Evolutionary conservation across 345 rosid species (phyloP).

Genomic region (Dipteronia dyeriana): DNA sequence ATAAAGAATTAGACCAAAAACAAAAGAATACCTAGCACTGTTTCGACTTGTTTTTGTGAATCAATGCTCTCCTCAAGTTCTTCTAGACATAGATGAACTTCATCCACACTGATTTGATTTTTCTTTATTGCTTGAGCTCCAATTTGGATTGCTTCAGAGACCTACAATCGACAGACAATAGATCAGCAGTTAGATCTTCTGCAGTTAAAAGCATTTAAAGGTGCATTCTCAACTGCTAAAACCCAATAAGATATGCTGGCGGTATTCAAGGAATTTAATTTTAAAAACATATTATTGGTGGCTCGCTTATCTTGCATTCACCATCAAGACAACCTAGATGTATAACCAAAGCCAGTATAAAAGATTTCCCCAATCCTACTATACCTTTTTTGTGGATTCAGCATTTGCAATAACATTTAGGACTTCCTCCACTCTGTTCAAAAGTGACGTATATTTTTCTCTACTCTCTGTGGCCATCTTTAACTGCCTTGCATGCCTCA

Average conservation of each 20-base stretch:
- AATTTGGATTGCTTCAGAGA: slow-evolving; percentile 74
- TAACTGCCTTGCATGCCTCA: slow-evolving; percentile 71
- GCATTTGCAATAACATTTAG: slow-evolving; percentile 59
- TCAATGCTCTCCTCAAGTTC: slow-evolving; percentile 72
- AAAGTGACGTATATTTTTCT: slow-evolving; percentile 67
- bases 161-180: slow-evolving; percentile 43
- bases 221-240: not conserved
- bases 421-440: slow-evolving; percentile 86
- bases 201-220: not conserved
- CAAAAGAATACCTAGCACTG: slow-evolving; percentile 52
- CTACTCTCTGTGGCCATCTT: slow-evolving; percentile 66
- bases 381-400: slow-evolving; percentile 80
- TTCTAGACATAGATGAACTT: slow-evolving; percentile 71
- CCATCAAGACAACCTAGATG: not conserved
- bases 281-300: not conserved
- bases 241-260: not conserved
- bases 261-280: not conserved
- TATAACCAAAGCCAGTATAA: not conserved
- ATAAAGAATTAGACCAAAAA: not conserved
- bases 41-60: slow-evolving; percentile 71
- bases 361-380: slow-evolving; percentile 2
- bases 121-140: slow-evolving; percentile 79
- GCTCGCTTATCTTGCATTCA: not conserved
- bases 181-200: slow-evolving; percentile 4
- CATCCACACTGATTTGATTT: slow-evolving; percentile 67